Base-by-base conservation (phyloP, 345 rosid genomes). In the Ailanthus altissimus region DNA sequence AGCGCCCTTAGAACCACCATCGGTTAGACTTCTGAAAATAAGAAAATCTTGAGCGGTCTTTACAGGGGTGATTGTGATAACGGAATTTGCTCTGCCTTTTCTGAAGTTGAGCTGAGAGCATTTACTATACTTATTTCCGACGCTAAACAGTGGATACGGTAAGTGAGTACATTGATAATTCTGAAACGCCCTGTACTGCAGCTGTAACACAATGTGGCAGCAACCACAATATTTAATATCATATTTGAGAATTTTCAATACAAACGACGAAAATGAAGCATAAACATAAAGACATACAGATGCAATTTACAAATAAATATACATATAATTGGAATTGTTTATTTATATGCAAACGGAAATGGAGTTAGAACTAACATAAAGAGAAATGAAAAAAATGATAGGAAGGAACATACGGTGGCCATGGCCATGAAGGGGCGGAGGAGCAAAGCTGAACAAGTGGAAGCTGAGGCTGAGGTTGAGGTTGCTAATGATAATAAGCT, bases 181-280 rank as follows among this genome's bases (percentile, higher is more conserved):
- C 58, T 78, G 84, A 75, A 83, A 66, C 36, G 77, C 75, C 82
- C 79, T 70, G 79, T 61, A 80, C 78, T 87, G 90, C 64, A 91
- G 84, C 85, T 82, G 82, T 53, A 77, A 72, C 68, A 80, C 46
- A 68, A 70, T 20, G n/a, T 54, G 7, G 23, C 47, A 3, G 14
- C 67, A 38, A 71, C 8, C 20, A 54, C 57, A 54, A 8, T 10
- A 38, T 56, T n/a, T 1, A 21, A 42, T 64, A 18, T 16, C 32
- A 62, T 62, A 15, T 13, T 6, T 18, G 45, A 43, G 32, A 63
- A 36, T 32, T 32, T 32, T 45, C 67, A 62, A 62, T 6, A 36
- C 21, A 8, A 36, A 32, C 23, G 32, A 62, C 15, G 15, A 43
- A 62, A 40, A 36, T 62, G 15, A 32, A 32, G 38, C 38, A 32